phyloP scores from a whole-genome alignment of 345 rosid species.

The Carallia brachiata region DNA sequence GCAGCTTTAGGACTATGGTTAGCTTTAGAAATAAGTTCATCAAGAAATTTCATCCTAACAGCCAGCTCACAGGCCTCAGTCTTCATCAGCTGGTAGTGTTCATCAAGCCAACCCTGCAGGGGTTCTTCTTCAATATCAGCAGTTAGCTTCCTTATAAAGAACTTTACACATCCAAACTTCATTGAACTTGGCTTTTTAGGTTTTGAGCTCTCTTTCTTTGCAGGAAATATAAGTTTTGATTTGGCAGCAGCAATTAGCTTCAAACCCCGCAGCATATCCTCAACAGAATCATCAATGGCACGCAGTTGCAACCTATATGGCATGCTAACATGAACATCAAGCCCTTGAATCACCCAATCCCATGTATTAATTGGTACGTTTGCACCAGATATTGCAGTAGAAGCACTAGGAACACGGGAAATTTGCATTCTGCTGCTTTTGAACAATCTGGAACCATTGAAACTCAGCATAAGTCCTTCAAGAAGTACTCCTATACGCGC shows the following conservation, averaged over 20 bases:
- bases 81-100: constrained; percentile 78
- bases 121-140: constrained; percentile 98
- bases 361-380: constrained; percentile 41
- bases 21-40: constrained; percentile 53
- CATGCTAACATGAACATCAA: constrained; percentile 78
- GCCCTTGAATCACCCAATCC: constrained; percentile 98
- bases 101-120: constrained; percentile 98
- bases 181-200: constrained; percentile 64
- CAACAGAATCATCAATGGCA: constrained; percentile 92
- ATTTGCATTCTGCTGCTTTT: constrained; percentile 91
- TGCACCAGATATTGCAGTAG: constrained; percentile 50
- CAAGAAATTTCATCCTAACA: constrained; percentile 80
- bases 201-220: constrained; percentile 63
- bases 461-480: constrained; percentile 73
- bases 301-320: constrained; percentile 90
- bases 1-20: constrained; percentile 41
- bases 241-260: constrained; percentile 75
- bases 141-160: constrained; percentile 67
- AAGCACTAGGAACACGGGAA: constrained; percentile 73
- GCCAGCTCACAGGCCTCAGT: constrained; percentile 84
- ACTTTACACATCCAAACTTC: constrained; percentile 71
- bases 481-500: constrained; percentile 91
- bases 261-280: constrained; percentile 88
- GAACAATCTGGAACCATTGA: constrained; percentile 71
- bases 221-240: constrained; percentile 48